Evolutionary conservation across 1,284 basidiomycete genomes (phyloP).

Genomic region (Cronartium quercuum): DNA sequence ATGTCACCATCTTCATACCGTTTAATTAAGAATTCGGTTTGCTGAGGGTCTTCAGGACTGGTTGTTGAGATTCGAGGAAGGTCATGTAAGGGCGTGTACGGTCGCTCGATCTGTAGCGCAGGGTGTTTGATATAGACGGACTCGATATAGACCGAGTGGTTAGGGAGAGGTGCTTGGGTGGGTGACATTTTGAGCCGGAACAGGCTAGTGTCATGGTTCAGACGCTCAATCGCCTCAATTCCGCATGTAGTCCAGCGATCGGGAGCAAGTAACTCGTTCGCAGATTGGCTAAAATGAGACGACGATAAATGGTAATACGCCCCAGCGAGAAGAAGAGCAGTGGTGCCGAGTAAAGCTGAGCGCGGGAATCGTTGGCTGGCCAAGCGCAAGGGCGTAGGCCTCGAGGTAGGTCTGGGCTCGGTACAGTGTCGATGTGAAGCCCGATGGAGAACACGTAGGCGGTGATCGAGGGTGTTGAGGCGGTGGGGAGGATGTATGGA

Average conservation of each 20-base stretch:
- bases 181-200: background rate
- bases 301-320: no score
- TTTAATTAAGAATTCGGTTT: constrained; percentile 27
- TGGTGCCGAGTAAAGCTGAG: no score
- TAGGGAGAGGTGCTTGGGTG: background rate
- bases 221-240: background rate
- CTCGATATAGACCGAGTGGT: constrained; percentile 5
- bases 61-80: background rate
- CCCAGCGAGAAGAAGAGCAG: no score
- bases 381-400: no score
- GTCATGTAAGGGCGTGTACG: constrained; percentile 21
- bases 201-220: background rate
- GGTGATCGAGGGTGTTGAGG: no score
- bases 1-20: constrained; percentile 22
- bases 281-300: no score
- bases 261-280: no score
- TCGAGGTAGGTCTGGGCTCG: no score
- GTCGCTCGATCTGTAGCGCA: constrained; percentile 30
- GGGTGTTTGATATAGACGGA: constrained; percentile 34
- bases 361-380: no score
- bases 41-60: background rate
- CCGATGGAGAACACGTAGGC: no score
- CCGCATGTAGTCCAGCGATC: background rate
- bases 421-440: no score
- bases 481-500: no score